Evolutionary conservation across 768 basidiomycete species (phyloP), one percentile per base, ranked within the genome.

Genomic region (Xerocomellus intermedius): DNA sequence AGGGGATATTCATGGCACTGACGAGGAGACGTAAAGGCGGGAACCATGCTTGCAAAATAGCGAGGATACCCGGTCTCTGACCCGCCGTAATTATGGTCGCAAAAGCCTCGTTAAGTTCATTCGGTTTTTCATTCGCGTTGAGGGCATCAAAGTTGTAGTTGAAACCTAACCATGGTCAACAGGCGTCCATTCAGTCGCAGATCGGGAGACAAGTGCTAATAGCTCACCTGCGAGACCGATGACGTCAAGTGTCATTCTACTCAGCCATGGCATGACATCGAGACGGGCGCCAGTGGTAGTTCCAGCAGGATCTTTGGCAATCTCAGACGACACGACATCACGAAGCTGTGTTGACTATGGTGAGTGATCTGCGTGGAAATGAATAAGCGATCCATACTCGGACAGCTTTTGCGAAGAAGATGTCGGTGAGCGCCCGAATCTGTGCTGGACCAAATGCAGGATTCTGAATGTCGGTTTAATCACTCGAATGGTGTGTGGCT

Each of bases 371-470:
- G 2, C 8, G 2, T 17, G 13, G 21, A 21, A 32, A 46, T 4
- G 8, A 10, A 19, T 22, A 8, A 14, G 36, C 19, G 3, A 24
- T 9, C 3, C 61, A 32, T 64, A 82, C 84, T 67, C 81, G 71
- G 5, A 77, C 56, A 1, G 85, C 71, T 64, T 85, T 86, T 7
- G 80, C 76, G 55, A 87, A n/a, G n/a, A n/a, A 85, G 21, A 85
- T 79, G 16, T 76, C 75, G 0, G 82, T 83, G n/a, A 86, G 62
- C 49, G 80, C 79, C 2, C 84, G 74, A 38, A 87, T 77, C 60
- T 86, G 83, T 1, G 78, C 69, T 2, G 77, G 74, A 5, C 85
- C 83, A 60, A 87, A 87, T 0, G 84, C 84, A n/a, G 85, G n/a
- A n/a, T n/a, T 87, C 85, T 77, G 21, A n/a, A 28, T 9, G 21